phyloP scores from a whole-genome alignment of 2,329 filamentous ascomycete genomes.

The Pseudopyricularia cyperi region DNA sequence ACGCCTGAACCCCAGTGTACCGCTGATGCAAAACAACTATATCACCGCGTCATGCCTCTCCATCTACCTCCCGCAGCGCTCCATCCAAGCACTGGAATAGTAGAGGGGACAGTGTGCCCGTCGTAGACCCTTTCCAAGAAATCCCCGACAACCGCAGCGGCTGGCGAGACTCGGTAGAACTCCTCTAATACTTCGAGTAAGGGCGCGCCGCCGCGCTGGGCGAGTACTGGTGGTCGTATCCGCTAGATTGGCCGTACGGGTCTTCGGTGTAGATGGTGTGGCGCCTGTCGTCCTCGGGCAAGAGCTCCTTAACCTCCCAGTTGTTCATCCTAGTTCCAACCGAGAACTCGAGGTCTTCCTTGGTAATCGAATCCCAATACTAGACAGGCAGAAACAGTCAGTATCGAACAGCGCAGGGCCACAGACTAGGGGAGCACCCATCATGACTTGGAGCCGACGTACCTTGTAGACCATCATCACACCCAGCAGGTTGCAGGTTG shows the following conservation, averaged over 20 bases:
- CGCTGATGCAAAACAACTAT: neutral
- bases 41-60: neutral
- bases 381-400: slow-evolving; percentile 19
- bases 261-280: slow-evolving; percentile 61
- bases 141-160: neutral
- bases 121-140: neutral
- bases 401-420: neutral
- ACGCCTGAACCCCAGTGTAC: neutral
- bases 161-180: neutral
- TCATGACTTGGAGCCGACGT: too few species aligned
- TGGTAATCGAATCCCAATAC: slow-evolving; percentile 99
- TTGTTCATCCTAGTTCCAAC: slow-evolving; percentile 92
- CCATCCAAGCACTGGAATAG: neutral
- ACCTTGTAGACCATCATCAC: slow-evolving; percentile 99
- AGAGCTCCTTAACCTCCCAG: slow-evolving; percentile 92
- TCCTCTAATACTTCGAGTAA: slow-evolving; percentile 29
- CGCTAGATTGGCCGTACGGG: slow-evolving; percentile 43
- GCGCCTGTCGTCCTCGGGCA: slow-evolving; percentile 69
- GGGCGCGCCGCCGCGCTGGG: slow-evolving; percentile 26
- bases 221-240: slow-evolving; percentile 39
- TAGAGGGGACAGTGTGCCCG: neutral
- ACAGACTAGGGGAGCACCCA: neutral
- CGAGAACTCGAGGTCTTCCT: slow-evolving; percentile 95
- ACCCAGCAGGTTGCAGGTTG: slow-evolving; percentile 79
- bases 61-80: neutral